Conservation (phyloP, 192 early-diverging fungal species). For the Backusella tuberculispora region DNA sequence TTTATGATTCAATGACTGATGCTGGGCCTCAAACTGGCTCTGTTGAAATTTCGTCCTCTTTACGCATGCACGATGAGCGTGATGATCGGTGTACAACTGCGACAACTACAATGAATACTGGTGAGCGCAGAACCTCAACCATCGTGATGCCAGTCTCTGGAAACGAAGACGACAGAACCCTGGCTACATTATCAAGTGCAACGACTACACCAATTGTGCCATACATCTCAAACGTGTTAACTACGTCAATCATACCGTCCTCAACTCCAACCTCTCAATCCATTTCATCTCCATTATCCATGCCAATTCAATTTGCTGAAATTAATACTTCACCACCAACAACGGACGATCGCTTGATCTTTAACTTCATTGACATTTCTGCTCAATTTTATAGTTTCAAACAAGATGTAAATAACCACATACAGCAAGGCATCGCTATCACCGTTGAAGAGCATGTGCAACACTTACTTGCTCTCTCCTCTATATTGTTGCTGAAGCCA, state of each 20-base stretch:
- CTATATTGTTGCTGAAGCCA: constrained; percentile 5
- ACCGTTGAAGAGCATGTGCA: not conserved
- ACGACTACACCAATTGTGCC: not conserved
- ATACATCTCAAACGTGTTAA: constrained; percentile 3
- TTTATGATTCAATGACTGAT: constrained; percentile 11
- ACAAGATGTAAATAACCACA: constrained; percentile 1
- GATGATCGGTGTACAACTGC: constrained; percentile 7
- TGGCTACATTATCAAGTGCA: constrained; percentile 9
- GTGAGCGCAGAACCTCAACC: not conserved
- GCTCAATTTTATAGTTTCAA: constrained; percentile 1
- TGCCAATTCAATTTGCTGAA: constrained; percentile 7
- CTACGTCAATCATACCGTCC: not conserved
- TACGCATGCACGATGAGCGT: not conserved
- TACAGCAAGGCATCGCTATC: too few relatives aligned
- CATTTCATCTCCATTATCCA: not conserved
- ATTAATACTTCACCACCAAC: constrained; percentile 4
- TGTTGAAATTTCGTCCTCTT: constrained; percentile 9
- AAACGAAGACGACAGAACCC: not conserved
- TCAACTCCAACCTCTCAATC: constrained; percentile 16
- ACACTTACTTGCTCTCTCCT: constrained; percentile 6
- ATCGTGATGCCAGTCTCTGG: constrained; percentile 2
- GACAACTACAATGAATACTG: not conserved
- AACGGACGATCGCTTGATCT: not conserved
- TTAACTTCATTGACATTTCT: not conserved
- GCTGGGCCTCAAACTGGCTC: constrained; percentile 15